These are phyloP conservation scores for Amanita muscaria DNA, from an alignment of 768 basidiomycete species.

Conservation along the genomic window DNA sequence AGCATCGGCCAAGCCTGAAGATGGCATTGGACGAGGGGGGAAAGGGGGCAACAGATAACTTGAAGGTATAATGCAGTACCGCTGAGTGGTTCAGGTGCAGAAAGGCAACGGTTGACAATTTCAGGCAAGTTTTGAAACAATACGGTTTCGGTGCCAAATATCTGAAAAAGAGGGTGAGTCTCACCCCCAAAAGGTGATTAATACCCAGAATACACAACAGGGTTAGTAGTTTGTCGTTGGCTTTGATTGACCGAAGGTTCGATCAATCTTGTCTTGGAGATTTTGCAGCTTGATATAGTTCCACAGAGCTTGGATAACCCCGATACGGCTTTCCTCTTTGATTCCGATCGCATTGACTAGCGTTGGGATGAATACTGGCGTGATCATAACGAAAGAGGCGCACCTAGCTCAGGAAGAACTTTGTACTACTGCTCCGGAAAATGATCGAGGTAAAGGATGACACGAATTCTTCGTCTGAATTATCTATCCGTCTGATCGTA, in stretches of 20 bases:
- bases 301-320: slow-evolving; percentile 80
- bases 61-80: slow-evolving; percentile 66
- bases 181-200: no score
- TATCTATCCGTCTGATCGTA: slow-evolving; percentile 74
- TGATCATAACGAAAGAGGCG: slow-evolving; percentile 8
- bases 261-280: slow-evolving; percentile 76
- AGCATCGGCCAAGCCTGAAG: no score
- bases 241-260: slow-evolving; percentile 57
- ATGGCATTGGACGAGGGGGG: no score
- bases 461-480: slow-evolving; percentile 64
- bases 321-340: slow-evolving; percentile 78
- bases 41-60: no score
- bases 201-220: no score
- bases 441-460: slow-evolving; percentile 84
- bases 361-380: slow-evolving; percentile 2
- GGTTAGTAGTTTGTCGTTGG: slow-evolving; percentile 60
- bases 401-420: slow-evolving; percentile 68
- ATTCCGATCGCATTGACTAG: slow-evolving; percentile 56
- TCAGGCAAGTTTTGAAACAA: slow-evolving; percentile 79
- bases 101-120: slow-evolving; percentile 70
- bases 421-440: slow-evolving; percentile 77
- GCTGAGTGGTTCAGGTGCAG: slow-evolving; percentile 76
- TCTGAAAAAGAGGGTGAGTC: slow-evolving; percentile 38
- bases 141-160: slow-evolving; percentile 64
- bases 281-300: slow-evolving; percentile 83